Percentiles rank a stretch among this genome's conserved stretches.
Evolutionary conservation across 1,139 yeast genomes (phyloP).

Genomic region (Protomyces pachydermus): DNA sequence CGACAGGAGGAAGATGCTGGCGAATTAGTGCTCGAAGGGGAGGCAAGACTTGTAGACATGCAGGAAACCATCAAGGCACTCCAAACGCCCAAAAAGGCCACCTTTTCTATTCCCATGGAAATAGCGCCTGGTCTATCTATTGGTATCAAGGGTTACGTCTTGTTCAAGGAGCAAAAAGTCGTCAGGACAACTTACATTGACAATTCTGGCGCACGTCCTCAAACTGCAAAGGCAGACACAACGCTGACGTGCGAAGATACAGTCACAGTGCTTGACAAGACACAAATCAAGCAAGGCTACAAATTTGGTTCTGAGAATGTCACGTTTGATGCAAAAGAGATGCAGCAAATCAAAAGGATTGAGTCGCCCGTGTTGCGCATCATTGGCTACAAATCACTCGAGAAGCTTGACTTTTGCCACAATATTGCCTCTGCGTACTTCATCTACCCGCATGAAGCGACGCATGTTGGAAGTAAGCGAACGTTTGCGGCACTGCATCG

Average conservation of each 20-base stretch:
- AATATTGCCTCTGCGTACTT: constrained; percentile 55
- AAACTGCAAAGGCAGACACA: constrained; percentile 52
- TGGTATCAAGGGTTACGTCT: constrained; percentile 65
- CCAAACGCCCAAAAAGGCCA: constrained; percentile 58
- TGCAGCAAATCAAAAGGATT: constrained; percentile 40
- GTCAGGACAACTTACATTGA: constrained; percentile 48
- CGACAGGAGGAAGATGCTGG: constrained; percentile 38
- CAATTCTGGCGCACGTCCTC: constrained; percentile 50
- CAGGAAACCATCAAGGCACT: constrained; percentile 51
- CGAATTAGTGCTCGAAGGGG: constrained; percentile 23
- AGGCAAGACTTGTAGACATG: constrained; percentile 41
- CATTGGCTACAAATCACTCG: constrained; percentile 58
- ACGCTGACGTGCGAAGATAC: constrained; percentile 43
- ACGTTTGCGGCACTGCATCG: constrained; percentile 67
- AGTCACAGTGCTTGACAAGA: constrained; percentile 45
- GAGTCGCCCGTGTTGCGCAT: constrained; percentile 49
- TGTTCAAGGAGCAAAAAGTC: constrained; percentile 54
- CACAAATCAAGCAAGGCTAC: constrained; percentile 42
- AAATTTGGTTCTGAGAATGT: constrained; percentile 48
- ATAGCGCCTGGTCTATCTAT: constrained; percentile 52
- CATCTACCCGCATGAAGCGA: constrained; percentile 55
- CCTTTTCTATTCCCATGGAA: constrained; percentile 57
- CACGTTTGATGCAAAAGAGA: constrained; percentile 42
- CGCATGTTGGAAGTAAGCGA: constrained; percentile 56
- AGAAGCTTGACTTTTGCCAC: constrained; percentile 41